Conservation (phyloP, 2,329 filamentous ascomycete genomes). For the Penicillium capsulatum region DNA sequence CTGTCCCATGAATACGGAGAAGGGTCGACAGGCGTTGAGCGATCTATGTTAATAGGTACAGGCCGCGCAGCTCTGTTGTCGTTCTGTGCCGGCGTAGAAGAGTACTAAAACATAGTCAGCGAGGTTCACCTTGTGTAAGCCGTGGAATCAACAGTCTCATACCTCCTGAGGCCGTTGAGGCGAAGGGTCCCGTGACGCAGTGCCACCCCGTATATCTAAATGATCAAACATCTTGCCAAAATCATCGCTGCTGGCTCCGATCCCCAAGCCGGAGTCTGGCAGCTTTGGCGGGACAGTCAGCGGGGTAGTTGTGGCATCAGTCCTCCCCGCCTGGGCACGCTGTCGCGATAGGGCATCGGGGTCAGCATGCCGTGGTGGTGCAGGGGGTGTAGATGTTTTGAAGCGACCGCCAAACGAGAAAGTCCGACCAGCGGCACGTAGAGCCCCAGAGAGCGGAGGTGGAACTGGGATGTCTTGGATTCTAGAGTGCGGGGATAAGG, state of each 20-base stretch:
- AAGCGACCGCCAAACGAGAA: slow-evolving; percentile 51
- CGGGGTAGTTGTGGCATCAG: slow-evolving; percentile 49
- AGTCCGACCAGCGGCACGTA: slow-evolving; percentile 48
- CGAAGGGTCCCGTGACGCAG: slow-evolving; percentile 24
- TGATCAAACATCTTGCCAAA: slow-evolving; percentile 53
- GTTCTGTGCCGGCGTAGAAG: slow-evolving; percentile 22
- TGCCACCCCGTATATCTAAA: slow-evolving; percentile 36
- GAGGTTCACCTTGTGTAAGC: slow-evolving; percentile 5
- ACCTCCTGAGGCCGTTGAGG: slow-evolving; percentile 20
- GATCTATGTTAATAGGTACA: slow-evolving; percentile 45
- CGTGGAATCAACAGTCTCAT: slow-evolving; percentile 8
- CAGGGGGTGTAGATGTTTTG: slow-evolving; percentile 26
- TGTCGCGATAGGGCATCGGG: slow-evolving; percentile 34
- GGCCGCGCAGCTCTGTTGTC: slow-evolving; percentile 29
- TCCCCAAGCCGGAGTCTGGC: slow-evolving; percentile 42
- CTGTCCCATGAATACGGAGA: slow-evolving; percentile 53
- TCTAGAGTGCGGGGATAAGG: slow-evolving; percentile 33
- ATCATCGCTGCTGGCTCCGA: slow-evolving; percentile 37
- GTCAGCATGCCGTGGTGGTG: slow-evolving; percentile 21
- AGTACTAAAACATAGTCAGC: slow-evolving; percentile 25
- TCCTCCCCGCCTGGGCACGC: slow-evolving; percentile 50
- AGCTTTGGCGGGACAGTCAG: slow-evolving; percentile 52
- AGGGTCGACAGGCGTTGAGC: slow-evolving; percentile 42
- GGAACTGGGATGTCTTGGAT: slow-evolving; percentile 43
- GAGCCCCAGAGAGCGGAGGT: slow-evolving; percentile 37